Conservation (phyloP, 371 early-diverging fungal genomes). For the Haplosporangium sp. region DNA sequence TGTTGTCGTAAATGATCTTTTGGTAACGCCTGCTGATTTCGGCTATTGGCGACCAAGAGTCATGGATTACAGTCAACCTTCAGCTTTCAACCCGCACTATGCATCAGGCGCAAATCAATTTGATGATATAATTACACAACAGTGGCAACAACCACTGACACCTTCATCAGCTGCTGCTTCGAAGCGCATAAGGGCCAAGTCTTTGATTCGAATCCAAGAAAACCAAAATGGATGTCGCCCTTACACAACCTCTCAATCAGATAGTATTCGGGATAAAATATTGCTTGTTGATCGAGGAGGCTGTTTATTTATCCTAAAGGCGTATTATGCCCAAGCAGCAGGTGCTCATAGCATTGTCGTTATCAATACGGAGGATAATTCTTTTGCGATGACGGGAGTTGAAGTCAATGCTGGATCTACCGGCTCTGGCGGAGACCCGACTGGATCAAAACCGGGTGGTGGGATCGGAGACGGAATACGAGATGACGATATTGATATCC, state of each 20-base stretch:
- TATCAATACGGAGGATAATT: constrained; percentile 41
- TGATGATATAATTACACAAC: not conserved
- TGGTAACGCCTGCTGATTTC: constrained; percentile 36
- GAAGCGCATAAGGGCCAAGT: constrained; percentile 6
- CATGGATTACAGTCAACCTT: constrained; percentile 21
- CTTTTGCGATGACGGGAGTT: constrained; percentile 38
- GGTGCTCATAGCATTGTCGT: constrained; percentile 60
- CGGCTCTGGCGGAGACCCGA: not conserved
- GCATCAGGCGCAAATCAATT: constrained; percentile 2
- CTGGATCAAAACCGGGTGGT: not conserved
- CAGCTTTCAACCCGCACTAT: constrained; percentile 4
- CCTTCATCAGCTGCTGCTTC: not conserved
- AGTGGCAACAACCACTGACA: constrained; percentile 2
- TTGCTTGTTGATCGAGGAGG: constrained; percentile 61
- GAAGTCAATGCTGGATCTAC: not conserved
- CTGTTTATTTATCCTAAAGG: constrained; percentile 64
- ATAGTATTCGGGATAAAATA: constrained; percentile 48
- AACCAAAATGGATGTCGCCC: constrained; percentile 58
- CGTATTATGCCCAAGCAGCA: constrained; percentile 60
- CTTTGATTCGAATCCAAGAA: constrained; percentile 42
- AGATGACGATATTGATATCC: constrained; percentile 48
- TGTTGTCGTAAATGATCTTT: constrained; percentile 7
- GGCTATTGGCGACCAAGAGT: constrained; percentile 38
- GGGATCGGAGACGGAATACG: constrained; percentile 31
- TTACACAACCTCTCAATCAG: constrained; percentile 34